Conservation (phyloP, 257 asterid genomes). For the Solanum okadae region DNA sequence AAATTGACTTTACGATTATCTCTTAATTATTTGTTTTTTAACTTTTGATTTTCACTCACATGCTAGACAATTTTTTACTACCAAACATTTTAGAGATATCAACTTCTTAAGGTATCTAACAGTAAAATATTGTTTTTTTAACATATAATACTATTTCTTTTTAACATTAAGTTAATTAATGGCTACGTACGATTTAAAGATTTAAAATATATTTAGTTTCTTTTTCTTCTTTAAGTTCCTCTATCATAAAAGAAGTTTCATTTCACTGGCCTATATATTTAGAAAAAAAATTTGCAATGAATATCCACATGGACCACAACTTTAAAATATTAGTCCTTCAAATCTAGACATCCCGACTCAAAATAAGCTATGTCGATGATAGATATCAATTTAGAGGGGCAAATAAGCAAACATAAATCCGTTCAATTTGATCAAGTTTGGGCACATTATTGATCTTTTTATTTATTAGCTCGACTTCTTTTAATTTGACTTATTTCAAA, state of each 20-base stretch:
- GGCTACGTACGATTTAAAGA: too few species aligned
- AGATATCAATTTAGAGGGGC: neutral
- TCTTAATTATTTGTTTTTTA: neutral
- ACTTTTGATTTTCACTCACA: neutral
- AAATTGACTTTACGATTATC: neutral
- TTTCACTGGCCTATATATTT: neutral
- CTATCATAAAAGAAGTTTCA: too few species aligned
- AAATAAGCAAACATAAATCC: neutral
- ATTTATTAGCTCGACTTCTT: too few species aligned
- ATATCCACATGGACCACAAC: neutral
- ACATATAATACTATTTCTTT: too few species aligned
- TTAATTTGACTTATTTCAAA: too few species aligned
- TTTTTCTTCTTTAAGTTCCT: too few species aligned
- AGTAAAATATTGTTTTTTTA: too few species aligned
- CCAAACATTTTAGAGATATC: neutral
- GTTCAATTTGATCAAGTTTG: too few species aligned
- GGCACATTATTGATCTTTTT: too few species aligned
- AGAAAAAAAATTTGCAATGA: neutral
- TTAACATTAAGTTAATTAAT: too few species aligned
- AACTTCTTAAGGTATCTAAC: neutral
- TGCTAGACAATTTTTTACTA: neutral
- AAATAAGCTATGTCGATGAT: neutral
- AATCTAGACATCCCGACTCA: neutral
- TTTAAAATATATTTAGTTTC: neutral
- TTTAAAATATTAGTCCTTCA: neutral